Conservation (phyloP, 202 grass and related monocot species). For the Miscanthus sacchariflorus region DNA sequence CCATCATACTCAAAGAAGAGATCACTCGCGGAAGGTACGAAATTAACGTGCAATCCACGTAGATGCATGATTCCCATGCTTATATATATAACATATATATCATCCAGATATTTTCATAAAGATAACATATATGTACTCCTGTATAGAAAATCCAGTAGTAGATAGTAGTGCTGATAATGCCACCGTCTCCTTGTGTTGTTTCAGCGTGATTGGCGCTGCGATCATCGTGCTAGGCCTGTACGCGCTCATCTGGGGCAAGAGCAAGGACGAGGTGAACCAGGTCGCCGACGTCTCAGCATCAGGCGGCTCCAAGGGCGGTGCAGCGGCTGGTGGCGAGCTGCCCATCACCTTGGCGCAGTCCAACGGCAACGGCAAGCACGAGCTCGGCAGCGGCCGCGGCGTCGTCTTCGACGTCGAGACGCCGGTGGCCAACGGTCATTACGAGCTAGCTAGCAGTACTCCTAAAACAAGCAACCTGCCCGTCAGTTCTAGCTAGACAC, state of each 20-base stretch:
- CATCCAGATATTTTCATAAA: not conserved
- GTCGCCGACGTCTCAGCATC: slow-evolving; percentile 24
- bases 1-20: slow-evolving; percentile 82
- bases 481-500: slow-evolving; percentile 13
- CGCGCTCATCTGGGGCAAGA: slow-evolving; percentile 82
- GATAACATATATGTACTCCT: not conserved
- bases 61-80: too few species aligned
- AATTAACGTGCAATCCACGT: not conserved
- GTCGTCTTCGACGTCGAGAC: slow-evolving; percentile 57
- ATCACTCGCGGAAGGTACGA: slow-evolving; percentile 79
- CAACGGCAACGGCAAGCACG: slow-evolving; percentile 54
- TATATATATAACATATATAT: not conserved
- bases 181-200: not conserved
- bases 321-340: slow-evolving; percentile 39
- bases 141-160: not conserved
- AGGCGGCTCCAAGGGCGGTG: slow-evolving; percentile 37
- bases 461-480: not conserved
- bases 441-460: not conserved
- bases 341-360: slow-evolving; percentile 45
- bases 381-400: slow-evolving; percentile 34
- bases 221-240: slow-evolving; percentile 87
- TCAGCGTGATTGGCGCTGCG: slow-evolving; percentile 76
- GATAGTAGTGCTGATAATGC: not conserved
- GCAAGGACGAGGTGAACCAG: slow-evolving; percentile 62
- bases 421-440: slow-evolving; percentile 44